A percentile compares a stretch with the other conserved stretches of the same genome.
phyloP scores from a whole-genome alignment of 208 protist genomes.

The Trichomonas vaginalis region DNA sequence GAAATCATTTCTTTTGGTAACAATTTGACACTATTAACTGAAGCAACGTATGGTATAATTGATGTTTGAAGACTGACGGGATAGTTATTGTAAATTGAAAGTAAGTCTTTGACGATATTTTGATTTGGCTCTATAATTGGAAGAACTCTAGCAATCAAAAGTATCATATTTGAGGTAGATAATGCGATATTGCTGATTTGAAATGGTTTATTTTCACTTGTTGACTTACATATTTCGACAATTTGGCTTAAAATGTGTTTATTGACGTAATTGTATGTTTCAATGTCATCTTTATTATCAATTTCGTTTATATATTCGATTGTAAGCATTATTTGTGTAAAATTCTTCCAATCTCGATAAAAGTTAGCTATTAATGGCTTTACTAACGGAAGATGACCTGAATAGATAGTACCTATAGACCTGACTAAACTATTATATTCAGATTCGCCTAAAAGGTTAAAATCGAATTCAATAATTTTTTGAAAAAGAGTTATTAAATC shows the following conservation, averaged over 20 bases:
- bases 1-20: not conserved
- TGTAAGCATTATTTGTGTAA: not conserved
- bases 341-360: not conserved
- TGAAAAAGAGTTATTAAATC: not conserved
- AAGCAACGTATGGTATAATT: not conserved
- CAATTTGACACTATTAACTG: not conserved
- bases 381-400: not conserved
- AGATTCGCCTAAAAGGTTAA: not conserved
- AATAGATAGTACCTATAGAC: not conserved
- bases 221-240: not conserved
- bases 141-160: not conserved
- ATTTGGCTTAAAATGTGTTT: not conserved
- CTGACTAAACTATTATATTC: not conserved
- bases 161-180: not conserved
- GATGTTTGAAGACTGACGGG: not conserved
- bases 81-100: not conserved
- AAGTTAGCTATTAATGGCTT: not conserved
- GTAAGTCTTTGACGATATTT: not conserved
- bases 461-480: not conserved
- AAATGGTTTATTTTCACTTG: not conserved
- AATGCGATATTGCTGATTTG: not conserved
- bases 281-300: not conserved
- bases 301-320: not conserved
- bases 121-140: not conserved
- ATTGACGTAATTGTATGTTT: not conserved